Evolutionary conservation across 148 eudicot genomes (phyloP).

Genomic region (Agrostemma githago): DNA sequence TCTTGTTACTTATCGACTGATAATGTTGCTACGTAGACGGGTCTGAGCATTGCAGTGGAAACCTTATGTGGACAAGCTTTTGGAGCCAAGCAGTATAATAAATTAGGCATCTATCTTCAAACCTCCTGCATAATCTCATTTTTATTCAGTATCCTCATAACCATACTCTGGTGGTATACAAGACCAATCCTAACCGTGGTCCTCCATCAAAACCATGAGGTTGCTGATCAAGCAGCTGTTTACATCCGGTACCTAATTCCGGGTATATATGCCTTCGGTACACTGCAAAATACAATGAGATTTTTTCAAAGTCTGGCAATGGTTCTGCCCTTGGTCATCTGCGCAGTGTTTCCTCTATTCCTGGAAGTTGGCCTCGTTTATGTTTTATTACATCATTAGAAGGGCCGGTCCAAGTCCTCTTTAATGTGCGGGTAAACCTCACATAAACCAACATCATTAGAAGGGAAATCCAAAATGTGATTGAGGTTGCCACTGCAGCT

Average conservation of each 20-base stretch:
- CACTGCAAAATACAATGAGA: conserved; percentile 55
- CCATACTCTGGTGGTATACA: conserved; percentile 70
- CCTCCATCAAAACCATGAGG: conserved; percentile 56
- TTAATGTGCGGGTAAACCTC: conserved; percentile 28
- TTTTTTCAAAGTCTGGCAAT: conserved; percentile 73
- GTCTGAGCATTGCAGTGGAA: conserved; percentile 72
- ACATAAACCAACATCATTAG: conserved; percentile 40
- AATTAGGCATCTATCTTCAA: conserved; percentile 75
- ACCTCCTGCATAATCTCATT: conserved; percentile 65
- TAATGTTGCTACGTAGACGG: conserved; percentile 13
- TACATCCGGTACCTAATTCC: conserved; percentile 62
- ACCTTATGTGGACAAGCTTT: conserved; percentile 89
- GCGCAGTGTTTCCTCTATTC: conserved; percentile 41
- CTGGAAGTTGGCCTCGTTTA: conserved; percentile 40
- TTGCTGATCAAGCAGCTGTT: conserved; percentile 49
- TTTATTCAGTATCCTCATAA: conserved; percentile 43
- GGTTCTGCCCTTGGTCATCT: conserved; percentile 44
- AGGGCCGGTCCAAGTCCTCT: conserved; percentile 56
- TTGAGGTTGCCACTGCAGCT: conserved; percentile 58
- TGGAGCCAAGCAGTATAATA: conserved; percentile 57
- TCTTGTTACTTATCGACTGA: neutral
- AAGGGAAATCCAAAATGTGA: conserved; percentile 57
- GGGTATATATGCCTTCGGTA: conserved; percentile 50
- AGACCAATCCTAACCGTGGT: conserved; percentile 40
- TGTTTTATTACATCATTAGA: conserved; percentile 35